Evolutionary conservation across 2,329 filamentous ascomycete genomes (phyloP).

Genomic region (Alternaria hordeiaustralica): DNA sequence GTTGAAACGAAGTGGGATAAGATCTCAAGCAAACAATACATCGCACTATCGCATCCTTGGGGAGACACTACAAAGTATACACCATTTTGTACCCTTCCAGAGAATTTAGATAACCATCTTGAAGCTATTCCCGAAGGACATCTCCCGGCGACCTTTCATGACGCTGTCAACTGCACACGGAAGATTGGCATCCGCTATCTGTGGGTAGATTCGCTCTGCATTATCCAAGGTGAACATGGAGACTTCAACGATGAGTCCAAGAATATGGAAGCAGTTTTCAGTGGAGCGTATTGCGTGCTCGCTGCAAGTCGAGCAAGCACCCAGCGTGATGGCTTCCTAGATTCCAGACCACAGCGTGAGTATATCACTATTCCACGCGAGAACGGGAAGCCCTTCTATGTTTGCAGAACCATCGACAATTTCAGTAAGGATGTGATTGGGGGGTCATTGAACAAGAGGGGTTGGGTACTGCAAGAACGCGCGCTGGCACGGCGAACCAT

Average conservation of each 20-base stretch:
- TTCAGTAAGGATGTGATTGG: constrained; percentile 28
- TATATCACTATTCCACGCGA: constrained; percentile 6
- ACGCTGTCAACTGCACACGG: constrained; percentile 24
- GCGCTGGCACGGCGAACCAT: constrained; percentile 34
- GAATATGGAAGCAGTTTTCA: constrained; percentile 28
- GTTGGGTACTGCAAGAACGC: constrained; percentile 39
- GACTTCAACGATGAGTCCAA: constrained; percentile 27
- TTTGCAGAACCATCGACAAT: constrained; percentile 27
- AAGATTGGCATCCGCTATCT: constrained; percentile 23
- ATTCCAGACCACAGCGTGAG: neutral
- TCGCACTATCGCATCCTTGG: constrained; percentile 25
- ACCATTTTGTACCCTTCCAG: constrained; percentile 1
- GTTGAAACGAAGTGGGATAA: neutral
- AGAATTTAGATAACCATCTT: neutral
- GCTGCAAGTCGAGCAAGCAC: constrained; percentile 20
- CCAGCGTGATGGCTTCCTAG: constrained; percentile 17
- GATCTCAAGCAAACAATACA: constrained; percentile 3
- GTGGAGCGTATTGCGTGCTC: constrained; percentile 22
- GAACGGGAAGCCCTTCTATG: constrained; percentile 12
- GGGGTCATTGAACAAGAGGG: constrained; percentile 25
- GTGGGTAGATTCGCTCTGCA: constrained; percentile 35
- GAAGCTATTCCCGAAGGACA: constrained; percentile 5
- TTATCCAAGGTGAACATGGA: constrained; percentile 24
- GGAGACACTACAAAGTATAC: constrained; percentile 8
- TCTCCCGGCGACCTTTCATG: constrained; percentile 19